These are phyloP conservation scores for Citropsis articulata DNA, from an alignment of 345 rosid species.

Conservation along the genomic window DNA sequence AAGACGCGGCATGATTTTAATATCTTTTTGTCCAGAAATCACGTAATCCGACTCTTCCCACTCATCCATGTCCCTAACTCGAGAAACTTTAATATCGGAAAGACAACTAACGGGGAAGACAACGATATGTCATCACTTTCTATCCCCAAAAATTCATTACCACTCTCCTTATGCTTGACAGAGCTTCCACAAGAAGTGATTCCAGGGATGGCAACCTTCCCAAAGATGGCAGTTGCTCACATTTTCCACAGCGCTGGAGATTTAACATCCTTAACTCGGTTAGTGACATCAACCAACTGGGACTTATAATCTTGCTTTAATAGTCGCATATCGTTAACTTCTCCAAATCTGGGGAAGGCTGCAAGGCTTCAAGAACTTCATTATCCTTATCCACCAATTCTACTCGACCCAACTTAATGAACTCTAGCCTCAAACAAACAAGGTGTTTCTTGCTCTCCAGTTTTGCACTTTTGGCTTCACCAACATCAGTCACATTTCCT, in stretches of 20 bases:
- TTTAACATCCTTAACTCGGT: not conserved
- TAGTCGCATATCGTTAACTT: not conserved
- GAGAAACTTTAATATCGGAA: not conserved
- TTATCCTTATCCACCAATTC: not conserved
- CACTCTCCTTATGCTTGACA: not conserved
- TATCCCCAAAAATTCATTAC: conserved; percentile 14
- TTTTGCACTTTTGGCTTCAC: conserved; percentile 7
- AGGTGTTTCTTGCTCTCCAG: not conserved
- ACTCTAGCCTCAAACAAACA: not conserved
- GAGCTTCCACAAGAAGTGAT: not conserved
- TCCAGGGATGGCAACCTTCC: conserved; percentile 23
- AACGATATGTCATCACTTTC: not conserved
- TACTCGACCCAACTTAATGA: not conserved
- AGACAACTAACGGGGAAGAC: not conserved
- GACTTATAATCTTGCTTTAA: not conserved
- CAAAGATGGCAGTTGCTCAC: conserved; percentile 5
- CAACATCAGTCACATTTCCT: conserved; percentile 7
- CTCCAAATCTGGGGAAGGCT: conserved; percentile 8
- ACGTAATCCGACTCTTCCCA: not conserved
- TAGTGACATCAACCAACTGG: conserved; percentile 7
- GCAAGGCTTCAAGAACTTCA: conserved; percentile 14
- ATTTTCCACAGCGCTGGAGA: not conserved
- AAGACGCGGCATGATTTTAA: not conserved
- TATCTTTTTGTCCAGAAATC: not conserved
- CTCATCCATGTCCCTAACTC: not conserved